Evolutionary conservation across 306 rosid species (phyloP), one percentile per base, ranked within the genome.

Genomic region (Pyrus communis): DNA sequence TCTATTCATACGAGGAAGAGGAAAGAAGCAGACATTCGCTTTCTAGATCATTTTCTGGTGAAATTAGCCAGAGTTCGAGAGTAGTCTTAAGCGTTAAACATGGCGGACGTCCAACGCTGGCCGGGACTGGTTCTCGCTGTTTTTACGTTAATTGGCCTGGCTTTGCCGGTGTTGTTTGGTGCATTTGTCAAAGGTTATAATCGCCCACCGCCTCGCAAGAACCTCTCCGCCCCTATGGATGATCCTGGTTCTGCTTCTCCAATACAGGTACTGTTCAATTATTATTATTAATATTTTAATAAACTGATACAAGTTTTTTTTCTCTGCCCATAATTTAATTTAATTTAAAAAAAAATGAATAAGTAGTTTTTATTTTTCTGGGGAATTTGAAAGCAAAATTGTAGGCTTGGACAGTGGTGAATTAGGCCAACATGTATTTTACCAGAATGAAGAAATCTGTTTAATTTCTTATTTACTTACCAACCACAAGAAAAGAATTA

Each of bases 201-300:
- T 3, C 88, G 90, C 8, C 90, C 88, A 40, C 78, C 67, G 35
- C 18, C 79, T 13, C 77, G 88, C 60, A 38, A 57, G 33, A 10
- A 35, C 59, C 59, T 84, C 70, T 4, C 18, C 54, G 55, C 77
- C 9, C 78, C 28, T 71, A 72, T 49, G 12, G 52, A 67, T 9
- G 76, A 80, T 68, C 66, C 55, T 42, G 81, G 73, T 5, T 62
- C 76, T 61, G 62, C 23, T 76, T 75, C 85, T 79, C 86, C 90
- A 11, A 69, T 84, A 78, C 90, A 84, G 90, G 88, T 87, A 25
- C 42, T 18, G 12, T 49, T 30, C 42, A 63, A 7, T 63, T 63
- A 14, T 30, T 27, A 2, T 28, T 17, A 25, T 25, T 25, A 25
- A 30, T 11, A 15, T 25, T 5, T 14, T 3, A 2, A 49, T 1